A percentile compares a stretch with the other conserved stretches of the same genome.
phyloP scores from a whole-genome alignment of 345 rosid genomes.

The Nasturtium officinale region DNA sequence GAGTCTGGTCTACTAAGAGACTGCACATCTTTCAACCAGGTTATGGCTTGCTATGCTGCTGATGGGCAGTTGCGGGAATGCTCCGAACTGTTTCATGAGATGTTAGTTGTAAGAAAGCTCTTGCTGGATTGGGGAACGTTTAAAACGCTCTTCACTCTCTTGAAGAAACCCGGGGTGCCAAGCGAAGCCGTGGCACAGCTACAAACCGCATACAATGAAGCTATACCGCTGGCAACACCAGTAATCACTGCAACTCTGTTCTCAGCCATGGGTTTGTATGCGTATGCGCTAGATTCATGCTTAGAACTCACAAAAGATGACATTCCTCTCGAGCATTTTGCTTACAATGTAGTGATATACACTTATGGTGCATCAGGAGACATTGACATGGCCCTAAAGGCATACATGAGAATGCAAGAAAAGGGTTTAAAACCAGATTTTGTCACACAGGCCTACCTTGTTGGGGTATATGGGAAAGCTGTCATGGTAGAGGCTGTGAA shows the following conservation, averaged over 20 bases:
- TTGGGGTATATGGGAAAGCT: slow-evolving; percentile 74
- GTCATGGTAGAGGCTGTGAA: slow-evolving; percentile 87
- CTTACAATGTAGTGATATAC: slow-evolving; percentile 73
- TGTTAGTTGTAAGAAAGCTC: slow-evolving; percentile 58
- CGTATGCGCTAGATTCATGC: slow-evolving; percentile 61
- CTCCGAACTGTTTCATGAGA: slow-evolving; percentile 74
- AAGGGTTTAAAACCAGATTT: slow-evolving; percentile 73
- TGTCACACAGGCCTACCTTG: slow-evolving; percentile 65
- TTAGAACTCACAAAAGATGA: slow-evolving; percentile 49
- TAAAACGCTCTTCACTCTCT: slow-evolving; percentile 59
- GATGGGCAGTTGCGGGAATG: slow-evolving; percentile 70
- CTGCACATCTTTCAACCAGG: slow-evolving; percentile 67
- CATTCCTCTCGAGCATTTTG: slow-evolving; percentile 51
- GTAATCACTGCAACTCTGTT: slow-evolving; percentile 63
- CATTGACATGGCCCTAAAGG: slow-evolving; percentile 62
- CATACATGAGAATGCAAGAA: slow-evolving; percentile 82
- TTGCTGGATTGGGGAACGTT: slow-evolving; percentile 68
- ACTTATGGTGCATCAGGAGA: slow-evolving; percentile 64
- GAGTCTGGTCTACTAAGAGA: slow-evolving; percentile 63
- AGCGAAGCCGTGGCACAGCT: slow-evolving; percentile 77
- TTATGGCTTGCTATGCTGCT: slow-evolving; percentile 69
- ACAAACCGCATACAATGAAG: slow-evolving; percentile 61
- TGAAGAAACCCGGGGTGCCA: slow-evolving; percentile 77
- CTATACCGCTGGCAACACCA: slow-evolving; percentile 65
- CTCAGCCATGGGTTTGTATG: slow-evolving; percentile 69